Conservation (phyloP, 495 filamentous ascomycete genomes). For the Amniculicola lignicola region DNA sequence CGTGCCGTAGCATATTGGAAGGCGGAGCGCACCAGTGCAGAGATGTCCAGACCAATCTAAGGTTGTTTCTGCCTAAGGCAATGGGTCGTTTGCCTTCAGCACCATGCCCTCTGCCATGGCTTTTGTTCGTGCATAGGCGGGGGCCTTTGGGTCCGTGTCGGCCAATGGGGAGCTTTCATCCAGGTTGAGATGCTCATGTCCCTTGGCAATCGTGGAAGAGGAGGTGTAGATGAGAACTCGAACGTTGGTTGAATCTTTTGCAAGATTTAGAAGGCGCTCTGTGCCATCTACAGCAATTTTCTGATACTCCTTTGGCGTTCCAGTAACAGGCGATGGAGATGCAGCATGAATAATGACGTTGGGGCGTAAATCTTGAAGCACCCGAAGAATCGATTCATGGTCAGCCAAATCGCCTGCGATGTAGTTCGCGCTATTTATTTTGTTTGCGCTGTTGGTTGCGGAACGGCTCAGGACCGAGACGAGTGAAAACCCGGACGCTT, state of each 20-base stretch:
- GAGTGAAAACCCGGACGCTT: not conserved
- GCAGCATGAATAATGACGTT: constrained; percentile 13
- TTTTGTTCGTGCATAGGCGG: constrained; percentile 9
- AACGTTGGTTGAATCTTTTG: not conserved
- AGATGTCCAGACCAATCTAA: constrained; percentile 2
- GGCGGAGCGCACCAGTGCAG: not conserved
- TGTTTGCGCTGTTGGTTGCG: not conserved
- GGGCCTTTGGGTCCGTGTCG: constrained; percentile 6
- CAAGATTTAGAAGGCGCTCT: not conserved
- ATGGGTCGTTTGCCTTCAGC: constrained; percentile 1
- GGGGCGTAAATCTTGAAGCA: not conserved
- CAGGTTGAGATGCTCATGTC: constrained; percentile 6
- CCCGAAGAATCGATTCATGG: not conserved
- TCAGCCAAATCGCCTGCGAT: constrained; percentile 1
- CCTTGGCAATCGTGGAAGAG: constrained; percentile 4
- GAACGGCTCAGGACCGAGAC: constrained; percentile 15
- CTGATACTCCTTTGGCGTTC: constrained; percentile 7
- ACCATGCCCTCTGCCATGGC: constrained; percentile 7
- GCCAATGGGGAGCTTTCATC: constrained; percentile 3
- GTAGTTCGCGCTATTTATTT: constrained; percentile 6
- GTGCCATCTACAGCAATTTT: constrained; percentile 1
- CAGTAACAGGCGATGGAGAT: constrained; percentile 6
- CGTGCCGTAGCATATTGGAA: constrained; percentile 5
- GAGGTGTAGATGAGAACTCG: constrained; percentile 14
- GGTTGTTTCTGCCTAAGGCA: not conserved